These are phyloP conservation scores for Globisporangium iwayamae DNA, from an alignment of 352 stramenopile genomes.

Conservation along the genomic window DNA sequence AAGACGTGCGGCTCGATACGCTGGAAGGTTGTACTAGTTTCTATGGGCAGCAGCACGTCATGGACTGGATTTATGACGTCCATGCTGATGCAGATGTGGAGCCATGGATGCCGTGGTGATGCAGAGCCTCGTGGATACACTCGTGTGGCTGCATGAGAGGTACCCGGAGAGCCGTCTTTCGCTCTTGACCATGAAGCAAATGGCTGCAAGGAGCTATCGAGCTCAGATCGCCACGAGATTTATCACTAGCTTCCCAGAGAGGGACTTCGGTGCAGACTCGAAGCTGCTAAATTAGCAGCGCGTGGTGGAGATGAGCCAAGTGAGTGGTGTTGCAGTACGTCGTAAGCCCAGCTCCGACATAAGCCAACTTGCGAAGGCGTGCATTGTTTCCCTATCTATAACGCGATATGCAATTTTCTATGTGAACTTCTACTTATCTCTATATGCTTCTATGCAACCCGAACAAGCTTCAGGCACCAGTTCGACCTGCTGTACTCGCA, in stretches of 20 bases:
- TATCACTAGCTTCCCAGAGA: background rate
- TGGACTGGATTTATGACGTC: background rate
- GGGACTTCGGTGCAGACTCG: background rate
- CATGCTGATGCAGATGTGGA: background rate
- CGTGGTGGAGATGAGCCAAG: background rate
- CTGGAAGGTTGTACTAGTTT: background rate
- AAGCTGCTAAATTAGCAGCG: background rate
- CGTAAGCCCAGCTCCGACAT: too few species aligned
- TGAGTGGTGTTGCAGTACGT: background rate
- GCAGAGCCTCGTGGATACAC: background rate
- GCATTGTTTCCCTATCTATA: background rate
- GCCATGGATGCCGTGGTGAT: background rate
- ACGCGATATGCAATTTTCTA: background rate
- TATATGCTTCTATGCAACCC: constrained; percentile 7
- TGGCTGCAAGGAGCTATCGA: background rate
- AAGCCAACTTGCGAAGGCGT: too few species aligned
- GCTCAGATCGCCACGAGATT: background rate
- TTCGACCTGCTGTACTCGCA: constrained; percentile 77
- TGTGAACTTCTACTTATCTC: background rate
- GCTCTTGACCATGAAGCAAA: background rate
- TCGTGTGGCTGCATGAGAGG: constrained; percentile 1
- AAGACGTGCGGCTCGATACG: background rate
- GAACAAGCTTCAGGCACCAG: constrained; percentile 41
- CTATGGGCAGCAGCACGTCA: background rate
- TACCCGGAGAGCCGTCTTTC: background rate